A percentile compares a stretch with the other conserved stretches of the same genome.
Evolutionary conservation across 1,139 yeast species (phyloP).

Genomic region (Meyerozyma athensensis): DNA sequence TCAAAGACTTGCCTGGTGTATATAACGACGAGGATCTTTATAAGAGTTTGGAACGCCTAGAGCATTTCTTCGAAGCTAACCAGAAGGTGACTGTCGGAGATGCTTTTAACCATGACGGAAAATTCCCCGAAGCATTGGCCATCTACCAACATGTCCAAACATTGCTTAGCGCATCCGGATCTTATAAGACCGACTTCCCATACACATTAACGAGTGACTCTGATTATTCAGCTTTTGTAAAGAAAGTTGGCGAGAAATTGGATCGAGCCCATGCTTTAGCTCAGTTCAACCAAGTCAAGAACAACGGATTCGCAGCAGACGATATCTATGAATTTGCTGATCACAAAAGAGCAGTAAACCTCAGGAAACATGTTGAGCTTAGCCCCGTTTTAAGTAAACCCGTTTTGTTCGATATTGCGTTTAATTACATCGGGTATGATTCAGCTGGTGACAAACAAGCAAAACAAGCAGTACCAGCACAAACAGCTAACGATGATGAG

Average conservation of each 20-base stretch:
- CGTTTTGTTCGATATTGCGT: constrained; percentile 85
- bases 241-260: constrained; percentile 24
- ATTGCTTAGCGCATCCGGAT: constrained; percentile 14
- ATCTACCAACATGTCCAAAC: constrained; percentile 36
- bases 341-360: constrained; percentile 35
- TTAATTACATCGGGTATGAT: constrained; percentile 63
- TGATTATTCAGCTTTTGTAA: constrained; percentile 26
- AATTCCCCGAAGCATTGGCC: constrained; percentile 53
- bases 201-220: constrained; percentile 33
- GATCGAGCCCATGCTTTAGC: constrained; percentile 48
- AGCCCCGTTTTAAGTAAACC: constrained; percentile 74
- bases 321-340: constrained; percentile 43
- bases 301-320: constrained; percentile 35
- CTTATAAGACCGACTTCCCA: constrained; percentile 31
- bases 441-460: constrained; percentile 12
- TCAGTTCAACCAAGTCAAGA: constrained; percentile 24
- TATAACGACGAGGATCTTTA: constrained; percentile 72
- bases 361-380: constrained; percentile 9
- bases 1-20: constrained; percentile 86
- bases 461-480: constrained; percentile 11
- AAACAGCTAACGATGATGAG: constrained; percentile 14
- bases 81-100: constrained; percentile 46
- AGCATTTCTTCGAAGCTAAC: constrained; percentile 39
- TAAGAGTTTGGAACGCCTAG: constrained; percentile 48
- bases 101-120: constrained; percentile 42